Base-by-base conservation (phyloP, 1,139 yeast genomes). In the Yamadazyma jaroonii region DNA sequence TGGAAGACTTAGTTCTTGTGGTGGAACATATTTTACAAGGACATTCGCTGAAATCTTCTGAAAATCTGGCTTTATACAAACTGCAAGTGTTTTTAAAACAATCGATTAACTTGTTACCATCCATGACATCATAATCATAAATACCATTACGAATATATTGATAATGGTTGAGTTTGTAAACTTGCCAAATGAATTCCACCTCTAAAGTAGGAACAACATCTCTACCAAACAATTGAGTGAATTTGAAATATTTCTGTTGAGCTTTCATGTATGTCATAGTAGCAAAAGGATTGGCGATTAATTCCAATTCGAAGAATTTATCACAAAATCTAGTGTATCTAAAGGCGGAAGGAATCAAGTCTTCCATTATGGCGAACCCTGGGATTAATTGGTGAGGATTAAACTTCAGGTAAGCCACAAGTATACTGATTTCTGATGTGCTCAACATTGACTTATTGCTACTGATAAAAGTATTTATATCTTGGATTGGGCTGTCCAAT, bases 11-110 rank as follows among this genome's bases (percentile, higher is more conserved):
- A 7, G 34, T 17, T 22, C 31, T 21, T 6, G 31, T 27, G 3
- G 35, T 22, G 12, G 35, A 27, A 14, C 35, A 33, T 10, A 27
- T 26, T n/a, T 13, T 27, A 27, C 35, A 33, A 9, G 35, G 35
- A 33, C 35, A 33, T 9, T 6, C 9, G 10, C 29, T 27, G 8
- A 33, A 33, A 27, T 33, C 35, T 8, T 24, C 11, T 3, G 10
- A 10, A 24, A 24, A 24, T 24, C 25, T 24, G 4, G 25, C 10
- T 24, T 24, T 24, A 24, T 10, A 24, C 10, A 24, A 10, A 10
- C 25, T 24, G 8, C 25, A 24, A 8, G 25, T 24, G 8, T 24
- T 24, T 24, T 6, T 17, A 17, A 17, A 17, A 17, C 20, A 17
- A 4, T 17, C 20, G 6, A 17, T 17, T 17, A 17, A 17, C 6